phyloP scores from a whole-genome alignment of 139 green algal genomes.

The Penium margaritaceum region DNA sequence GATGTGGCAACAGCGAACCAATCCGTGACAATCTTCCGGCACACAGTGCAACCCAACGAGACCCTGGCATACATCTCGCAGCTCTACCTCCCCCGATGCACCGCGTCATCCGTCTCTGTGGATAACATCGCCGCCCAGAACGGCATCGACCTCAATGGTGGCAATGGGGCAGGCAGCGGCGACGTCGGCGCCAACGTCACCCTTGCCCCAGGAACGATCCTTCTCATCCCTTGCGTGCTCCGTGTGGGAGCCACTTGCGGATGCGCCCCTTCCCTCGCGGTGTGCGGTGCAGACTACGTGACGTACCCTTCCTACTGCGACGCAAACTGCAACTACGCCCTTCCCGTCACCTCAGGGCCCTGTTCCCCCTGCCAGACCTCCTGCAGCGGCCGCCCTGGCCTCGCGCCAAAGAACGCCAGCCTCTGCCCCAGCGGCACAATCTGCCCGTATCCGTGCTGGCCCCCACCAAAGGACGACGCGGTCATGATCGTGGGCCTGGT shows the following conservation, averaged over 20 bases:
- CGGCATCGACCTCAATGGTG: neutral
- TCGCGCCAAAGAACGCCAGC: neutral
- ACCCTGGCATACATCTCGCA: slow-evolving; percentile 15
- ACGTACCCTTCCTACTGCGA: slow-evolving; percentile 31
- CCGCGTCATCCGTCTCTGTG: neutral
- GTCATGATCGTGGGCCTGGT: neutral
- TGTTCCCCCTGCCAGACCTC: slow-evolving; percentile 11
- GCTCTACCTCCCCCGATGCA: neutral
- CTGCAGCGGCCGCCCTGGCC: neutral
- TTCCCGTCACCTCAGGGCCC: neutral
- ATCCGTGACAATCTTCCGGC: too few relatives aligned
- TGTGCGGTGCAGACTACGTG: slow-evolving; percentile 14
- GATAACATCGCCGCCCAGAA: neutral
- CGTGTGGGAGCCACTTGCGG: slow-evolving; percentile 8
- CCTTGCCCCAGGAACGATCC: too few relatives aligned
- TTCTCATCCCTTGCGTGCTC: slow-evolving; percentile 16
- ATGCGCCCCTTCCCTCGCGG: neutral
- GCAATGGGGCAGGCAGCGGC: too few relatives aligned
- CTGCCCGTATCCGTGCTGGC: slow-evolving; percentile 6
- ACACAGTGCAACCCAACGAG: slow-evolving; percentile 6
- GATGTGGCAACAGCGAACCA: too few relatives aligned
- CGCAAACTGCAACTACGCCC: slow-evolving; percentile 22
- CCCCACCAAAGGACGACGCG: neutral
- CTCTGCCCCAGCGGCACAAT: neutral
- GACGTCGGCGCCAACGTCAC: neutral